Evolutionary conservation across 2,329 filamentous ascomycete genomes (phyloP).

Genomic region (Colletotrichum zoysiae): DNA sequence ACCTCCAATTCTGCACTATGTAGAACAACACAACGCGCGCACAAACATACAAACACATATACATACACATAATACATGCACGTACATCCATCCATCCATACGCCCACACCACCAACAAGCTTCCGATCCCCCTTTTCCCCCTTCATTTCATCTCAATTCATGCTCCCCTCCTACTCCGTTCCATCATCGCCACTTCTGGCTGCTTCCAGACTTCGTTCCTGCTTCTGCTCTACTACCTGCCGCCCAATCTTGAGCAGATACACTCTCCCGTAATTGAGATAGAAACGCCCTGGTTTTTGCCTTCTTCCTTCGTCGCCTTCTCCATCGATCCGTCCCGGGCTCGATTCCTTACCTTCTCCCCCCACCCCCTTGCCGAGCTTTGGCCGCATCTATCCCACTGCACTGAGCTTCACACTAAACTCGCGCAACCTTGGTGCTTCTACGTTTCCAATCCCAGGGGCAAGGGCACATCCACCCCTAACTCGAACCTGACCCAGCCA

Average conservation of each 20-base stretch:
- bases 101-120: constrained; percentile 16
- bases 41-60: neutral
- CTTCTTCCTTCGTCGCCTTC: constrained; percentile 14
- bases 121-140: neutral
- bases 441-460: constrained; percentile 30
- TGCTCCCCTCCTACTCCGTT: neutral
- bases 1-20: constrained; percentile 18
- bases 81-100: neutral
- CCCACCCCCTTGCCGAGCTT: constrained; percentile 31
- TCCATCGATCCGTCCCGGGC: constrained; percentile 23
- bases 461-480: constrained; percentile 39
- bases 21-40: constrained; percentile 17
- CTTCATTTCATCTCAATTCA: neutral
- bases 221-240: constrained; percentile 10
- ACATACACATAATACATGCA: neutral
- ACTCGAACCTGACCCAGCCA: constrained; percentile 28
- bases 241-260: neutral
- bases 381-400: constrained; percentile 37
- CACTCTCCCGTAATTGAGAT: neutral
- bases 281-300: neutral
- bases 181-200: neutral
- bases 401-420: constrained; percentile 39
- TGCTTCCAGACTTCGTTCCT: neutral
- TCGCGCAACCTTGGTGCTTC: constrained; percentile 38
- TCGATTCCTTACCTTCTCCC: neutral